Conservation (phyloP, 345 rosid species). For the Turnera subulata region DNA sequence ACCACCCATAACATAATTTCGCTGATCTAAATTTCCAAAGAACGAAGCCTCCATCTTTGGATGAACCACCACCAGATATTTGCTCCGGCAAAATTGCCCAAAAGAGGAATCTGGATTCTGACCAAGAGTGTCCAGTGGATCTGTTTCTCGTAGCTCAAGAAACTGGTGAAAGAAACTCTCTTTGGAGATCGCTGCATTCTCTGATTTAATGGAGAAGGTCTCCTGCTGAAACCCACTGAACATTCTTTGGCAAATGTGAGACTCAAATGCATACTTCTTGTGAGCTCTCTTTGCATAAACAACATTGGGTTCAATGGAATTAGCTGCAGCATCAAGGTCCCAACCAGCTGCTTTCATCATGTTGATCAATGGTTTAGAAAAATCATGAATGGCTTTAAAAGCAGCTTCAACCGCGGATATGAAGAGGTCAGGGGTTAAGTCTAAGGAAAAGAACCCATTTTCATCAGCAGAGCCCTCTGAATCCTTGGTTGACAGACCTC, state of each 20-base stretch:
- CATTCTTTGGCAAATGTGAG: conserved; percentile 79
- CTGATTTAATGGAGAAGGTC: conserved; percentile 45
- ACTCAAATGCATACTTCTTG: conserved; percentile 80
- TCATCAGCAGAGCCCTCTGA: conserved; percentile 50
- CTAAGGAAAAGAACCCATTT: conserved; percentile 40
- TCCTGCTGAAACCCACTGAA: conserved; percentile 75
- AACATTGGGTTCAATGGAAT: conserved; percentile 67
- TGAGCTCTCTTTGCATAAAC: conserved; percentile 76
- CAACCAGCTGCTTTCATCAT: conserved; percentile 94
- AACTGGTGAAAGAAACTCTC: conserved; percentile 70
- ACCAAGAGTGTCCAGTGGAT: conserved; percentile 64
- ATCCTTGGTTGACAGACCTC: conserved; percentile 65
- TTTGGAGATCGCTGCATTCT: conserved; percentile 28
- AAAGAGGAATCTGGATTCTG: conserved; percentile 69
- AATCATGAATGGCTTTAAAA: conserved; percentile 73
- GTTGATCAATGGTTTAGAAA: conserved; percentile 74
- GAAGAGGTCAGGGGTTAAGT: conserved; percentile 64
- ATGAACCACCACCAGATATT: conserved; percentile 61
- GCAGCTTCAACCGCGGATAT: conserved; percentile 56
- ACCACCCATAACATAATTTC: conserved; percentile 61
- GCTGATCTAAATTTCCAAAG: conserved; percentile 76
- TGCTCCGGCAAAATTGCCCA: conserved; percentile 70
- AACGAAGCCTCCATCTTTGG: conserved; percentile 89
- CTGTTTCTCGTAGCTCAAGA: conserved; percentile 62
- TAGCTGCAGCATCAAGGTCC: conserved; percentile 91